phyloP scores from a whole-genome alignment of 805 yeast genomes.

The Candida ficus region DNA sequence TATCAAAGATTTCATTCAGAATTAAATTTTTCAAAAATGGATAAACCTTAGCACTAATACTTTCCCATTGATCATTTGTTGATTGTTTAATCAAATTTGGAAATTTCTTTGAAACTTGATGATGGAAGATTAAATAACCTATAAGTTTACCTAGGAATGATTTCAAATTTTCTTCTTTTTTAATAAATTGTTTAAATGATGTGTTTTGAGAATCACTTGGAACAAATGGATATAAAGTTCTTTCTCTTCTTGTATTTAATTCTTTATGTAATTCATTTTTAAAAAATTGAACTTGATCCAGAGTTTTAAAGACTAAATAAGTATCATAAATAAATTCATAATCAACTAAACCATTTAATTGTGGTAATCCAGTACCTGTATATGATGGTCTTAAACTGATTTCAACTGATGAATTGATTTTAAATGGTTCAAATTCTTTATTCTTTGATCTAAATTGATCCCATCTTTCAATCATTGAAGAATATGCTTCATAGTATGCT shows the following conservation, averaged over 20 bases:
- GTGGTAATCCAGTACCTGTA: conserved; percentile 34
- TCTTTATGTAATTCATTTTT: conserved; percentile 64
- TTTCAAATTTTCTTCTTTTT: conserved; percentile 41
- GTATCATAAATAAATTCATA: conserved; percentile 79
- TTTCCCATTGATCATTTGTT: conserved; percentile 72
- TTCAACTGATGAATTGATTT: conserved; percentile 85
- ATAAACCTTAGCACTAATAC: conserved; percentile 51
- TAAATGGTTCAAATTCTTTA: conserved; percentile 45
- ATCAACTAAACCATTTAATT: conserved; percentile 38
- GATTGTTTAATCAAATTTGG: conserved; percentile 49
- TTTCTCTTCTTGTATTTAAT: conserved; percentile 62
- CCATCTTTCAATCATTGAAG: conserved; percentile 58
- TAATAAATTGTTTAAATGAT: conserved; percentile 23
- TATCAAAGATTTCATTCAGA: conserved; percentile 34
- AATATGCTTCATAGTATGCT: conserved; percentile 48
- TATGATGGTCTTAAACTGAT: conserved; percentile 60
- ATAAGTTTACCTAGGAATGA: conserved; percentile 56
- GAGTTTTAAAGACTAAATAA: conserved; percentile 70
- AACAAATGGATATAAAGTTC: conserved; percentile 62
- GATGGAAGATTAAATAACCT: conserved; percentile 77
- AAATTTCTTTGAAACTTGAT: conserved; percentile 58
- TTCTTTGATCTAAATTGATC: conserved; percentile 38
- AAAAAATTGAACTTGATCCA: conserved; percentile 60
- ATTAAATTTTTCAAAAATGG: conserved; percentile 51
- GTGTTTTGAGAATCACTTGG: conserved; percentile 35